These are phyloP conservation scores for Pseudognaphalium luteoalbum DNA, from an alignment of 129 eudicot genomes.

Conservation along the genomic window DNA sequence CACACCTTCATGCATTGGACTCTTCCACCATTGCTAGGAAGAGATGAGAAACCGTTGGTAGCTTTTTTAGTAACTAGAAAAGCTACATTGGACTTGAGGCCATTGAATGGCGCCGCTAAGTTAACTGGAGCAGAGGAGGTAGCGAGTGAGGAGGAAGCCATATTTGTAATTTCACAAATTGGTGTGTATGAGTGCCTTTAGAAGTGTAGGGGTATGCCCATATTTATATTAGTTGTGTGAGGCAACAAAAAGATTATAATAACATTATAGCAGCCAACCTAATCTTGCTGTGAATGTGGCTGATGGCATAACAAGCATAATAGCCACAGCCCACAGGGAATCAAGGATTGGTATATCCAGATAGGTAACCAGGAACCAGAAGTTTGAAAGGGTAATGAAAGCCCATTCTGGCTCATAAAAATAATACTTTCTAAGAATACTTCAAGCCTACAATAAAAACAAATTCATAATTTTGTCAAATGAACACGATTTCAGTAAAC, in stretches of 20 bases:
- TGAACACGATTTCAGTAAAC: no score
- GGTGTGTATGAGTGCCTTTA: neutral
- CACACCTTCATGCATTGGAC: constrained; percentile 72
- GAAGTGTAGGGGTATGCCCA: neutral
- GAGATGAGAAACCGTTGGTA: constrained; percentile 38
- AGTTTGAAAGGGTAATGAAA: no score
- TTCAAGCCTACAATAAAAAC: no score
- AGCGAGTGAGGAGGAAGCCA: constrained; percentile 38
- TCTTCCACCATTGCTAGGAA: constrained; percentile 54
- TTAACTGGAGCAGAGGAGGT: constrained; percentile 47
- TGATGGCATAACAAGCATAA: no score
- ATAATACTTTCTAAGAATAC: no score
- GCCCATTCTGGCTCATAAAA: no score
- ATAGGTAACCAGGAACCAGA: no score
- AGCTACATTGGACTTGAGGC: constrained; percentile 49
- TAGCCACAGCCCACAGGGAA: no score
- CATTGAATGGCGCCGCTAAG: constrained; percentile 56
- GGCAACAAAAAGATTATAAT: neutral
- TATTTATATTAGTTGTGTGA: neutral
- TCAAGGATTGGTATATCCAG: no score
- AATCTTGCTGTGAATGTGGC: no score
- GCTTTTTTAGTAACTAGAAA: constrained; percentile 54
- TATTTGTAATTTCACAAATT: neutral
- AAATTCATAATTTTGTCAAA: no score
- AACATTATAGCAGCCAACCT: no score